phyloP scores from a whole-genome alignment of 768 basidiomycete species.

The Xerocomellus chrysenteron region DNA sequence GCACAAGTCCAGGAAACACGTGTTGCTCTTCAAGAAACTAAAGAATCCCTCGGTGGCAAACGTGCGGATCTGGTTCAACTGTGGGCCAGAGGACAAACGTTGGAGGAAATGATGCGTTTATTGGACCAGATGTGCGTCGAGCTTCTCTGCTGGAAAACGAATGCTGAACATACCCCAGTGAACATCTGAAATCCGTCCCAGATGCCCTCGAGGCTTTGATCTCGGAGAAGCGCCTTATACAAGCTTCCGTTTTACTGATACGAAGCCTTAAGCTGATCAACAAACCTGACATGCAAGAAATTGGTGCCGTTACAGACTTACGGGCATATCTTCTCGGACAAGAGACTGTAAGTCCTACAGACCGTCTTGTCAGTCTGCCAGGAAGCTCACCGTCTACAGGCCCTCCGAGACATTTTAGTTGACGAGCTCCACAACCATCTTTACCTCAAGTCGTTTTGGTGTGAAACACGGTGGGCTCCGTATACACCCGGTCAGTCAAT shows the following conservation, averaged over 20 bases:
- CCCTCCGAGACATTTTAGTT: constrained; percentile 85
- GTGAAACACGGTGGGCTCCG: constrained; percentile 86
- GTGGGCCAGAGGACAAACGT: constrained; percentile 83
- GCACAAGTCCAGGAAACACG: constrained; percentile 71
- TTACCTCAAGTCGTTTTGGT: constrained; percentile 97
- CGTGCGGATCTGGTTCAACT: constrained; percentile 88
- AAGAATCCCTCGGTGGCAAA: constrained; percentile 76
- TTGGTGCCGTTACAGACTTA: constrained; percentile 91
- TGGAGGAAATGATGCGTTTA: constrained; percentile 95
- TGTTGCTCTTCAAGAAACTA: constrained; percentile 69
- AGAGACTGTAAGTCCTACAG: constrained; percentile 64
- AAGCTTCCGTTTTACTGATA: constrained; percentile 85
- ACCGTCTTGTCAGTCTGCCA: not conserved
- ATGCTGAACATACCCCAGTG: constrained; percentile 48
- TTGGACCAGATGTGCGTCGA: constrained; percentile 85
- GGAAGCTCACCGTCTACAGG: constrained; percentile 46
- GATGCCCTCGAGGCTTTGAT: constrained; percentile 92
- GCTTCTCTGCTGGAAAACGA: constrained; percentile 2
- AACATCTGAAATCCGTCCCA: constrained; percentile 86
- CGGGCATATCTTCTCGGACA: constrained; percentile 81
- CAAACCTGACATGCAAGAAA: constrained; percentile 89
- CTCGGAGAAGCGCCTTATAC: constrained; percentile 89
- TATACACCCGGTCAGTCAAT: constrained; percentile 77
- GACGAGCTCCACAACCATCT: constrained; percentile 96
- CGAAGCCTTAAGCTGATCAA: constrained; percentile 88